phyloP scores from a whole-genome alignment of 805 yeast species.

The Starmerella floris region DNA sequence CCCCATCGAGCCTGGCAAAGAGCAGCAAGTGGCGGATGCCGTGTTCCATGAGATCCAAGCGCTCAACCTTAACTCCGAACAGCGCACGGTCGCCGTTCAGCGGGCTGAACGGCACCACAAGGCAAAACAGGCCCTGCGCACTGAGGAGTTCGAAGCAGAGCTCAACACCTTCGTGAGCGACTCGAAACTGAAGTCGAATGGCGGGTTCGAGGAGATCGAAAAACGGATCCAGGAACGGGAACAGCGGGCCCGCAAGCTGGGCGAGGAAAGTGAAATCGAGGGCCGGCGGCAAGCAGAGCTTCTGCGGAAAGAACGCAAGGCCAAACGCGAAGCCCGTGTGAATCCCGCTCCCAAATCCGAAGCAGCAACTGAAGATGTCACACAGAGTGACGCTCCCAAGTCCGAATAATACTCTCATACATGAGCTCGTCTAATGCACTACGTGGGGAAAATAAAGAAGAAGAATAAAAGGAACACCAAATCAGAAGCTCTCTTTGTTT shows the following conservation, averaged over 20 bases:
- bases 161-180: conserved; percentile 73
- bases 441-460: too few relatives aligned
- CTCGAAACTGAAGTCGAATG: conserved; percentile 60
- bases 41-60: conserved; percentile 67
- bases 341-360: background rate
- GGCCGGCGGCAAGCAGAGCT: conserved; percentile 18
- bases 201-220: conserved; percentile 83
- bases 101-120: conserved; percentile 72
- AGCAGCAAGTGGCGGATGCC: conserved; percentile 31
- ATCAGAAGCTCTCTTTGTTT: too few relatives aligned
- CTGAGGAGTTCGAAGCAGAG: conserved; percentile 70
- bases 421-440: too few relatives aligned
- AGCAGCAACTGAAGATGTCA: too few relatives aligned
- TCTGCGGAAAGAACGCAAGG: conserved; percentile 16
- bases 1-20: conserved; percentile 23
- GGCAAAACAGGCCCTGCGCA: conserved; percentile 47
- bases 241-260: conserved; percentile 51
- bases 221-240: conserved; percentile 44
- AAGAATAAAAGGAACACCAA: too few relatives aligned
- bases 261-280: conserved; percentile 22
- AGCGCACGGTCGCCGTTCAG: conserved; percentile 75
- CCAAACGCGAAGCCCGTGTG: conserved; percentile 5
- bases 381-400: too few relatives aligned
- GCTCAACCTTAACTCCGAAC: conserved; percentile 69
- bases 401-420: too few relatives aligned